Evolutionary conservation across 345 rosid genomes (phyloP), one percentile per base, ranked within the genome.

Genomic region (Streptanthus diversifolius): DNA sequence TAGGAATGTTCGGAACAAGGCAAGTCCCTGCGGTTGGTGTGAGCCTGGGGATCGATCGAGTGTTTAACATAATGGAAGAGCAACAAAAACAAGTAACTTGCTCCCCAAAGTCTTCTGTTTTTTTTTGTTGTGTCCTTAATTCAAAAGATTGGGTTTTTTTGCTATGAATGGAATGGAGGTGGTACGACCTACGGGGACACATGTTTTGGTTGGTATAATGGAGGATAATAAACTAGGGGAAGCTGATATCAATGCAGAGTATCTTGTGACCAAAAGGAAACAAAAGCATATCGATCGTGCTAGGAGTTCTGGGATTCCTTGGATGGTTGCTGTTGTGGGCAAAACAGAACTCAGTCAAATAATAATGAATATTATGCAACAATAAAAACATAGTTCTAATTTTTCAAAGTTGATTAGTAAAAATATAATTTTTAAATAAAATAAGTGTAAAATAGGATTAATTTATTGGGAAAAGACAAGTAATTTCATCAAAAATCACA

Each of bases 1-100:
- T 91, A 15, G 97, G 93, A 71, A 95, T 84, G 85, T 89, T 89
- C 77, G 95, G 99, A 65, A 75, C 85, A 29, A 88, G 87, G 80
- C 90, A 85, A 82, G 96, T 95, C 55, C 99, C 97, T 2, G 91
- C 96, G 6, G 96, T 91, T 76, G 97, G 99, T 9, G 80, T 91
- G 79, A 91, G 99, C 80, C 89, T 91, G 48, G 99, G 97, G 39
- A 95, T 95, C 44, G 97, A 95, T 66, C 82, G 97, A 47, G 95
- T 91, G 49, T 86, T 95, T 77, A 77, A 86, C 18, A 91, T 95
- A 76, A 88, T 91, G 97, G 93, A 91, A 83, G 89, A 85, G 62
- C 88, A 90, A 21, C 80, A 82, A 48, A 86, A 89, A 57, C 87
- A 88, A 85, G 96, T 91, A 62, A 43, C 70, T 53, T n/a, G 5